Conservation (phyloP, 331 rosid species). For the Saraca asoca region DNA sequence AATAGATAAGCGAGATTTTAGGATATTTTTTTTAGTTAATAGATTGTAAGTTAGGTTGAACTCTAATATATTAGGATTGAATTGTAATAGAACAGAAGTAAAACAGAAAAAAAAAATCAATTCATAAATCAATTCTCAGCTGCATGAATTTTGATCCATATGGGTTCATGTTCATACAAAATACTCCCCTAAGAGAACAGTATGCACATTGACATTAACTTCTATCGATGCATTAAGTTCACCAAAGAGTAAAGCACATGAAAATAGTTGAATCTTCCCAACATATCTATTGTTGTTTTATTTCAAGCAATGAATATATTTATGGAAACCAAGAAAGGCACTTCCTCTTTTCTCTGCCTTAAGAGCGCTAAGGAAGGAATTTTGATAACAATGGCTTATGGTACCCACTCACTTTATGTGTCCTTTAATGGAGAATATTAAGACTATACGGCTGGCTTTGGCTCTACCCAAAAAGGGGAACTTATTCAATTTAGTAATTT, state of each 20-base stretch:
- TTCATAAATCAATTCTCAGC: no score
- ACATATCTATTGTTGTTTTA: not conserved
- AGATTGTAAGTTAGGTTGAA: no score
- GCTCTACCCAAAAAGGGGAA: no score
- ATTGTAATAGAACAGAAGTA: no score
- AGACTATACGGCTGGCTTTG: not conserved
- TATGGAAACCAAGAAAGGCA: conserved; percentile 27
- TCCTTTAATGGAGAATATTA: conserved; percentile 35
- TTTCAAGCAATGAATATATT: not conserved
- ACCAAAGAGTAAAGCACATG: conserved; percentile 4
- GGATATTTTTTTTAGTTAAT: no score
- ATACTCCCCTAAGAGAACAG: not conserved
- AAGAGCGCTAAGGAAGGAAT: conserved; percentile 37
- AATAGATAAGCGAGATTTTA: no score
- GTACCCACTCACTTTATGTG: conserved; percentile 30
- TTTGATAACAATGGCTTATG: conserved; percentile 16
- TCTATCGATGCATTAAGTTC: not conserved
- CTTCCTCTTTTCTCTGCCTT: conserved; percentile 23
- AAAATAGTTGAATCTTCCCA: conserved; percentile 11
- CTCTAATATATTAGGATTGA: no score
- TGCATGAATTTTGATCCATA: no score
- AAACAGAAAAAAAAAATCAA: no score
- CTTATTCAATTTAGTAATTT: no score
- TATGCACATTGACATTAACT: not conserved
- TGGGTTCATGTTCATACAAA: not conserved